Conservation (phyloP, 2,329 filamentous ascomycete species). For the Aspergillus transmontanensis region DNA sequence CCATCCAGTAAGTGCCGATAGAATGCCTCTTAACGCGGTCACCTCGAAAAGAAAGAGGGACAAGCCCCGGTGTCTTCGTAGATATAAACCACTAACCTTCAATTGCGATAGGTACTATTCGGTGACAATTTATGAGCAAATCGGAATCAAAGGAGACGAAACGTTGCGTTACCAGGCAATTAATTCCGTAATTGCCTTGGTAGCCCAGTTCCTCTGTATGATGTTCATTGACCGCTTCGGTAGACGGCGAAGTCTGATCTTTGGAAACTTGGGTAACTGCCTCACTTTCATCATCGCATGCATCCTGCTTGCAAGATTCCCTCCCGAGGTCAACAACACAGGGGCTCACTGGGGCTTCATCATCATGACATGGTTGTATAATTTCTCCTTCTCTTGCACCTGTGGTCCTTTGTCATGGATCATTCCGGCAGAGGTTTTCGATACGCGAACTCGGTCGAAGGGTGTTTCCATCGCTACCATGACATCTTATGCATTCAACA, state of each 20-base stretch:
- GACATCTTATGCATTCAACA: slow-evolving; percentile 74
- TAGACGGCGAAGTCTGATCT: slow-evolving; percentile 71
- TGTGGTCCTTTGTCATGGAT: slow-evolving; percentile 69
- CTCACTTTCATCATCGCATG: slow-evolving; percentile 72
- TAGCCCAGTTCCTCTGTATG: slow-evolving; percentile 71
- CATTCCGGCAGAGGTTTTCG: slow-evolving; percentile 69
- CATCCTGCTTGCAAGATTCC: slow-evolving; percentile 60
- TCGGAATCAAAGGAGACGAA: slow-evolving; percentile 66
- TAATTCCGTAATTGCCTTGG: slow-evolving; percentile 68
- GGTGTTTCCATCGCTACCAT: slow-evolving; percentile 76
- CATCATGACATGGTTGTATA: slow-evolving; percentile 75
- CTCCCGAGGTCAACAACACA: slow-evolving; percentile 54
- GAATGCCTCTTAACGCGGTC: no score
- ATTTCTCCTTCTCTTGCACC: slow-evolving; percentile 72
- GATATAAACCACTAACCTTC: neutral
- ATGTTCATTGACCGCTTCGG: slow-evolving; percentile 67
- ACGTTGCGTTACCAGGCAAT: slow-evolving; percentile 77
- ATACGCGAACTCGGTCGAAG: slow-evolving; percentile 73
- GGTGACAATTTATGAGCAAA: slow-evolving; percentile 66
- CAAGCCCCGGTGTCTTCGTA: no score
- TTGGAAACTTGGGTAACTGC: slow-evolving; percentile 71
- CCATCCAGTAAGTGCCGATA: slow-evolving; percentile 59
- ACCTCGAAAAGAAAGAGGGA: no score
- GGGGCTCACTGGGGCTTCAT: slow-evolving; percentile 62
- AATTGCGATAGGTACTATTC: slow-evolving; percentile 61